Conservation (phyloP, 2,329 filamentous ascomycete genomes). For the Elsinoe fawcettii region DNA sequence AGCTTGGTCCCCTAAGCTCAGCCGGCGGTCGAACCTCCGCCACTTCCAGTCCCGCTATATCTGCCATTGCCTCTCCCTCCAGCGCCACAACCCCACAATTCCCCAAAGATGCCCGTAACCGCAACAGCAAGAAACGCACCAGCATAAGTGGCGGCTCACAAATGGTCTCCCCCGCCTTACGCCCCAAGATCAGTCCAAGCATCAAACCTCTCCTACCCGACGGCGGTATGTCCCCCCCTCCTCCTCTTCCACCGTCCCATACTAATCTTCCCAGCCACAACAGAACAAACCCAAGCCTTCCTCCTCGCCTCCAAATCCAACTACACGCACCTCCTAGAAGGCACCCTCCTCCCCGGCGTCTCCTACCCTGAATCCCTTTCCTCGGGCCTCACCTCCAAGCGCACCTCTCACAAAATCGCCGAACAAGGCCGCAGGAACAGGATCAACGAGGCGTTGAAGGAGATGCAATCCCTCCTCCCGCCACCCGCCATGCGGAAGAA, state of each 20-base stretch:
- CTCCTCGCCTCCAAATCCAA: constrained; percentile 92
- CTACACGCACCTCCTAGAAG: constrained; percentile 94
- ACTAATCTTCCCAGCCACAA: neutral
- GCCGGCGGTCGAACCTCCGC: constrained; percentile 34
- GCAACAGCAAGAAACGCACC: constrained; percentile 54
- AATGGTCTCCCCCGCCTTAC: constrained; percentile 76
- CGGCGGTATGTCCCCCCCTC: constrained; percentile 43
- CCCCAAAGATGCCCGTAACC: constrained; percentile 40
- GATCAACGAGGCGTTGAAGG: constrained; percentile 86
- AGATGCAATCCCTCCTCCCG: constrained; percentile 84
- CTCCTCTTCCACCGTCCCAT: no score
- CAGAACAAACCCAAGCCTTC: constrained; percentile 45
- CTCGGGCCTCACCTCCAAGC: constrained; percentile 89
- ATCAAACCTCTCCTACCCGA: constrained; percentile 84
- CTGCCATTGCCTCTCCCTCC: constrained; percentile 46
- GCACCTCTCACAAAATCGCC: constrained; percentile 94
- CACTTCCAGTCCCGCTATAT: constrained; percentile 47
- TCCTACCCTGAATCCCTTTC: constrained; percentile 86
- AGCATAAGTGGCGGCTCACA: constrained; percentile 53
- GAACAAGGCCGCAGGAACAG: constrained; percentile 92
- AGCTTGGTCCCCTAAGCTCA: constrained; percentile 51
- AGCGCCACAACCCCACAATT: constrained; percentile 35
- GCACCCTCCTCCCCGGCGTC: constrained; percentile 72
- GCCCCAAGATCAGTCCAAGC: constrained; percentile 84
- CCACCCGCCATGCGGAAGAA: neutral